Conservation (phyloP, 345 rosid species). For the Rhizophora mangle region DNA sequence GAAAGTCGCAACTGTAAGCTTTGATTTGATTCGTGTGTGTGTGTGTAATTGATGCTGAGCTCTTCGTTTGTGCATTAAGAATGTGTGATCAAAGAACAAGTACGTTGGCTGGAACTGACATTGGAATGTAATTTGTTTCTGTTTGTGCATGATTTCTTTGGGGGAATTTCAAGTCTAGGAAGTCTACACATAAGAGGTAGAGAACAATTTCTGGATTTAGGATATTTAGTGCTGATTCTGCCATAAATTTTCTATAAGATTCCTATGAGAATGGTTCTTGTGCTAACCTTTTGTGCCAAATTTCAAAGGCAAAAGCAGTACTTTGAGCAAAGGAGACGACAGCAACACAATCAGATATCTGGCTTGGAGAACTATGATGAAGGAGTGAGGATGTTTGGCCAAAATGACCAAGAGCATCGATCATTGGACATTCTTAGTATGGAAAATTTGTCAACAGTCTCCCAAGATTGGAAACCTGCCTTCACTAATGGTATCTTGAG, state of each 20-base stretch:
- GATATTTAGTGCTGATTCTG: not conserved
- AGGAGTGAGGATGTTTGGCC: conserved; percentile 21
- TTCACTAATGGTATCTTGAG: conserved; percentile 32
- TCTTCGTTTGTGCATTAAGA: no score
- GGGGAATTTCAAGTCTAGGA: conserved; percentile 43
- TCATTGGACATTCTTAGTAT: conserved; percentile 76
- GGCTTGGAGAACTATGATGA: conserved; percentile 36
- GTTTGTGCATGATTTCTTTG: conserved; percentile 9
- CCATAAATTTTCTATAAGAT: no score
- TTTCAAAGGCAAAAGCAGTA: conserved; percentile 73
- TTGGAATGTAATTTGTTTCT: conserved; percentile 11
- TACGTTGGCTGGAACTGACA: not conserved
- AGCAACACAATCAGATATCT: conserved; percentile 39
- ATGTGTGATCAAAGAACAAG: no score
- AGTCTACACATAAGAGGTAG: conserved; percentile 56
- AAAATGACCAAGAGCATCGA: conserved; percentile 40
- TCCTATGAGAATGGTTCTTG: no score
- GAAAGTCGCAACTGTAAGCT: conserved; percentile 63
- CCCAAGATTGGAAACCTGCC: conserved; percentile 34
- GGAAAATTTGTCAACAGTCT: conserved; percentile 42
- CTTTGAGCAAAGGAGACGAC: conserved; percentile 77
- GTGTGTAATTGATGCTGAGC: no score
- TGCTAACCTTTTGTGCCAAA: not conserved
- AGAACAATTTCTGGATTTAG: not conserved
- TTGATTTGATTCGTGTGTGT: not conserved